These are phyloP conservation scores for Emericellopsis cladophorae DNA, from an alignment of 2,329 filamentous ascomycete genomes.

Conservation along the genomic window DNA sequence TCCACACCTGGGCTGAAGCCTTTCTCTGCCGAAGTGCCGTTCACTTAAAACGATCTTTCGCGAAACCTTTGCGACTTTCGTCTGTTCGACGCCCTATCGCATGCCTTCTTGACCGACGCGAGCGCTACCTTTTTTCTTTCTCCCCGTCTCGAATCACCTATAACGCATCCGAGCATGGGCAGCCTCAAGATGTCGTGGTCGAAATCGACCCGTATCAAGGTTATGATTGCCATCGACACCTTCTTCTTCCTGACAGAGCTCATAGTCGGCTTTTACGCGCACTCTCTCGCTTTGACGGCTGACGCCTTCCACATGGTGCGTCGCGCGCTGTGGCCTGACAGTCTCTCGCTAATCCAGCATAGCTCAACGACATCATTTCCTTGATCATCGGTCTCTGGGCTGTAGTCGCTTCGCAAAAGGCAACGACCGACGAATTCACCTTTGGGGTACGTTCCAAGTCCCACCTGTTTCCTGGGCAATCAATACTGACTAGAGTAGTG, in stretches of 20 bases:
- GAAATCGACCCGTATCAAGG: conserved; percentile 82
- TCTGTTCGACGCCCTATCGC: no score
- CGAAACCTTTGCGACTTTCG: no score
- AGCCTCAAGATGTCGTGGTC: conserved; percentile 62
- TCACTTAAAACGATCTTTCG: no score
- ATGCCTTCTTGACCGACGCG: no score
- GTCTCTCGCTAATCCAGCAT: neutral
- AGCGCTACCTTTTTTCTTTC: no score
- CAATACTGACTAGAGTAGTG: conserved; percentile 43
- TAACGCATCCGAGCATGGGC: conserved; percentile 10
- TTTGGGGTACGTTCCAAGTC: conserved; percentile 58
- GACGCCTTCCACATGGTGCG: conserved; percentile 96
- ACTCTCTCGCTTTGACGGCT: conserved; percentile 85
- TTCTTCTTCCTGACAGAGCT: conserved; percentile 87
- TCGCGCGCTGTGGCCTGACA: conserved; percentile 5
- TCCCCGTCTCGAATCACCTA: no score
- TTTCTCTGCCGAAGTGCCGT: no score
- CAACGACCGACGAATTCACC: conserved; percentile 82
- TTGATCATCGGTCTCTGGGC: conserved; percentile 89
- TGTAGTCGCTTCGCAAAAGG: conserved; percentile 75
- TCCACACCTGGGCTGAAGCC: no score
- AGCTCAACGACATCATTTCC: conserved; percentile 96
- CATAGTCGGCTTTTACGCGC: conserved; percentile 71
- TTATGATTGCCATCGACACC: conserved; percentile 83
- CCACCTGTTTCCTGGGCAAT: neutral